These are phyloP conservation scores for Alternaria longipes DNA, from an alignment of 2,329 filamentous ascomycete genomes.

Conservation along the genomic window DNA sequence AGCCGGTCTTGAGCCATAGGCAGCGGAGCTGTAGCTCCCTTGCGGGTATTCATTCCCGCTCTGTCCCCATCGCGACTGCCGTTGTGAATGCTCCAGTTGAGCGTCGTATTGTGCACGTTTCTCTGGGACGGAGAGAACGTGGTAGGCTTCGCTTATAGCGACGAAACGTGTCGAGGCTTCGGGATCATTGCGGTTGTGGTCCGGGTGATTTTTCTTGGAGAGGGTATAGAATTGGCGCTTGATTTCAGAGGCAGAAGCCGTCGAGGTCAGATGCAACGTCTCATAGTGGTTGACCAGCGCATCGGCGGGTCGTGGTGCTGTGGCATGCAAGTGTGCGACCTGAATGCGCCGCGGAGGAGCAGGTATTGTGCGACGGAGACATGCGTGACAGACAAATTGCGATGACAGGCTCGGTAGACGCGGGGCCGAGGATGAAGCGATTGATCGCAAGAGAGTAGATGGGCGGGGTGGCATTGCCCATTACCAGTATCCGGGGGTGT, in stretches of 20 bases:
- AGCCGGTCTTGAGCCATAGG: conserved; percentile 75
- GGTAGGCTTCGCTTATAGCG: conserved; percentile 84
- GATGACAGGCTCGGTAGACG: neutral
- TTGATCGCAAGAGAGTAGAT: conserved; percentile 22
- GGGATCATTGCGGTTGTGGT: conserved; percentile 83
- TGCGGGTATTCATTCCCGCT: conserved; percentile 60
- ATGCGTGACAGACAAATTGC: conserved; percentile 32
- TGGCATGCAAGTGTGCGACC: conserved; percentile 57
- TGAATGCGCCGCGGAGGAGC: conserved; percentile 20
- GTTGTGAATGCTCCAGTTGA: conserved; percentile 60
- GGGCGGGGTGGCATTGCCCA: conserved; percentile 44
- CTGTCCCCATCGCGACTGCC: conserved; percentile 40
- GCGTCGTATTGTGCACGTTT: conserved; percentile 86
- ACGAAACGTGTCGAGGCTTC: conserved; percentile 79
- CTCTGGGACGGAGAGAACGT: conserved; percentile 73
- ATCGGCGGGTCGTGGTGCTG: conserved; percentile 48
- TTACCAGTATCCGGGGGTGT: conserved; percentile 10
- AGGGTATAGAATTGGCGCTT: conserved; percentile 94
- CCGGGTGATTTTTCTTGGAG: conserved; percentile 91
- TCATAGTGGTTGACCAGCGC: conserved; percentile 77
- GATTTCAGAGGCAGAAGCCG: conserved; percentile 78
- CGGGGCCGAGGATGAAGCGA: conserved; percentile 12
- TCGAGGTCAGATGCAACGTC: conserved; percentile 74
- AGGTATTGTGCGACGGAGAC: conserved; percentile 21
- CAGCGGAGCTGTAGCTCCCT: conserved; percentile 63